Evolutionary conservation across 1,139 yeast species (phyloP).

Genomic region (Hyphopichia wangnamkhiaoensis): DNA sequence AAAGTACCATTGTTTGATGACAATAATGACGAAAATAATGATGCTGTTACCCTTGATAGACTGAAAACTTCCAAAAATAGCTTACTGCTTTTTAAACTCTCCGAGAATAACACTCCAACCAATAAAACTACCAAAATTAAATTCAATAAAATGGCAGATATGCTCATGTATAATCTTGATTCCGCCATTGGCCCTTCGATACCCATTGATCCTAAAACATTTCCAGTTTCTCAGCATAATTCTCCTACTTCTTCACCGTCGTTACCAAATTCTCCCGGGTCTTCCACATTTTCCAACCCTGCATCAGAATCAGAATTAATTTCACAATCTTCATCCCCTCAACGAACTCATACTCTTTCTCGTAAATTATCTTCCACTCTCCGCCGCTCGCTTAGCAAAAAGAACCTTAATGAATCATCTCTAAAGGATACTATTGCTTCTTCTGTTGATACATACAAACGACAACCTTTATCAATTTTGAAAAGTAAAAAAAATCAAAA

Average conservation of each 20-base stretch:
- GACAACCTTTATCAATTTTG: conserved; percentile 1
- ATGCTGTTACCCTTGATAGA: neutral
- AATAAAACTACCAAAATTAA: neutral
- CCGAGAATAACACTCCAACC: neutral
- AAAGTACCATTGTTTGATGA: neutral
- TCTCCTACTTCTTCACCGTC: no score
- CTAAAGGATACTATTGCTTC: neutral
- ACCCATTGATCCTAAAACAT: neutral
- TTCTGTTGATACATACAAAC: neutral
- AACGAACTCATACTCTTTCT: neutral
- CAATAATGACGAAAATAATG: neutral
- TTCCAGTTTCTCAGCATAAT: neutral
- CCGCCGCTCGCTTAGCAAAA: neutral
- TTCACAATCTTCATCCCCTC: no score
- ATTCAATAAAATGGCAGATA: conserved; percentile 2
- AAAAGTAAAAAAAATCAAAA: conserved; percentile 3
- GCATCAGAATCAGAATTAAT: no score
- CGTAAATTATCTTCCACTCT: neutral
- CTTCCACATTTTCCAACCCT: no score
- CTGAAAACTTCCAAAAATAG: neutral
- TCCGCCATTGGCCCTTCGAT: neutral
- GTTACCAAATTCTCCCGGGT: no score
- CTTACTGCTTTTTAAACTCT: neutral
- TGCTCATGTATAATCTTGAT: neutral
- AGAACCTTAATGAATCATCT: neutral